These are phyloP conservation scores for Biscogniauxia marginata DNA, from an alignment of 2,329 filamentous ascomycete species.

Conservation along the genomic window DNA sequence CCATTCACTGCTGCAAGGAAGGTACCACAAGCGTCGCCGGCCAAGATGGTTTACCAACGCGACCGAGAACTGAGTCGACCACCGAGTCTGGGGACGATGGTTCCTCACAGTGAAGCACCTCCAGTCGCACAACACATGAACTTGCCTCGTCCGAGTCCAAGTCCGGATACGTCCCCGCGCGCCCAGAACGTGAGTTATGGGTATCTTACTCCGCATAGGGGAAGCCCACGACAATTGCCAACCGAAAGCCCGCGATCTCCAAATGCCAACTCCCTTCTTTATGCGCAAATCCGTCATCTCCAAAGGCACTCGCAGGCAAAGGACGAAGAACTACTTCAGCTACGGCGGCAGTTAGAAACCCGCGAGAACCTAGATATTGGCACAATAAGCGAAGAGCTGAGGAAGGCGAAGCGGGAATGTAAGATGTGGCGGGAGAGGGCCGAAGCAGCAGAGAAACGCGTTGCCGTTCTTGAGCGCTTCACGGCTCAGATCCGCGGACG, in stretches of 20 bases:
- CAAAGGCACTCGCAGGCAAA: constrained; percentile 46
- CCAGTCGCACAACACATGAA: constrained; percentile 40
- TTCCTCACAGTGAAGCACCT: constrained; percentile 36
- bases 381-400: constrained; percentile 48
- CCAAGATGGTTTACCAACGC: constrained; percentile 12
- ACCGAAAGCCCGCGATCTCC: constrained; percentile 19
- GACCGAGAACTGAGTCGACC: constrained; percentile 21
- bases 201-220: not conserved
- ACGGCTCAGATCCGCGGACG: constrained; percentile 23
- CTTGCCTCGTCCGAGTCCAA: constrained; percentile 34
- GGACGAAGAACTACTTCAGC: constrained; percentile 44
- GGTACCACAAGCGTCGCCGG: constrained; percentile 13
- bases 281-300: constrained; percentile 49
- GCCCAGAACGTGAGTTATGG: not conserved
- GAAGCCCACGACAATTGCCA: not conserved
- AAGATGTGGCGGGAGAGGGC: constrained; percentile 55
- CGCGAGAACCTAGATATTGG: constrained; percentile 43
- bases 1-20: constrained; percentile 17
- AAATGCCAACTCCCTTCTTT: constrained; percentile 38
- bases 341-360: constrained; percentile 47
- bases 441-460: constrained; percentile 52
- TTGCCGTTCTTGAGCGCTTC: constrained; percentile 48
- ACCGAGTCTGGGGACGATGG: constrained; percentile 39
- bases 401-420: constrained; percentile 41
- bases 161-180: constrained; percentile 23